These are phyloP conservation scores for Suillus fuscotomentosus DNA, from an alignment of 768 basidiomycete species.

Conservation along the genomic window DNA sequence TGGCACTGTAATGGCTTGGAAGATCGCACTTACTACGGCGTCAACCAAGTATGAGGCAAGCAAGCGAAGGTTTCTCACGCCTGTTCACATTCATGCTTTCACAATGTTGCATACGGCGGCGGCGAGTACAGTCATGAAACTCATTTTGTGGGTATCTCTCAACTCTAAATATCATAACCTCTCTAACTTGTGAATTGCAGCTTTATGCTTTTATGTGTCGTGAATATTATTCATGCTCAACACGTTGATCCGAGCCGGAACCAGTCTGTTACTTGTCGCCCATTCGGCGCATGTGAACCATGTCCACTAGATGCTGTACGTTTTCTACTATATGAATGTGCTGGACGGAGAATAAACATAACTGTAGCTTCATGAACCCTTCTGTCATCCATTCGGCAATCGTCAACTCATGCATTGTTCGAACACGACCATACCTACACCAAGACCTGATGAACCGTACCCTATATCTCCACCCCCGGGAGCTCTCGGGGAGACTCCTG, in stretches of 20 bases:
- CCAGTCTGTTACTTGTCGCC: constrained; percentile 40
- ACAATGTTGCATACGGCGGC: constrained; percentile 7
- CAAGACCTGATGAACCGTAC: constrained; percentile 15
- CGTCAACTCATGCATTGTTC: constrained; percentile 85
- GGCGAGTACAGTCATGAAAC: constrained; percentile 12
- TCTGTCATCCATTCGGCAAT: constrained; percentile 95
- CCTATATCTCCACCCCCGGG: constrained; percentile 13
- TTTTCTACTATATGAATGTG: constrained; percentile 13
- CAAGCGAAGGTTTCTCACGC: constrained; percentile 23
- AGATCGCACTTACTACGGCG: constrained; percentile 1
- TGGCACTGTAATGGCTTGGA: neutral
- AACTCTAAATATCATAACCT: neutral
- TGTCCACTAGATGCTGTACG: constrained; percentile 64
- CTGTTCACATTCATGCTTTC: constrained; percentile 13
- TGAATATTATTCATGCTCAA: constrained; percentile 10
- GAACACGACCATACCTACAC: constrained; percentile 22
- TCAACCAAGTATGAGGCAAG: neutral
- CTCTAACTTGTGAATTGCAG: constrained; percentile 6
- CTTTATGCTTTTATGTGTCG: constrained; percentile 11
- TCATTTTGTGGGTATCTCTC: constrained; percentile 11
- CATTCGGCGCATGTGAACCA: constrained; percentile 58
- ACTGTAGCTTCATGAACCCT: constrained; percentile 78
- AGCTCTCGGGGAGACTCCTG: constrained; percentile 58
- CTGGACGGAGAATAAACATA: constrained; percentile 9
- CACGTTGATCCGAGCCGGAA: constrained; percentile 10